Evolutionary conservation across 345 rosid species (phyloP), one percentile per base, ranked within the genome.

Genomic region (Carallia pectinifolia): DNA sequence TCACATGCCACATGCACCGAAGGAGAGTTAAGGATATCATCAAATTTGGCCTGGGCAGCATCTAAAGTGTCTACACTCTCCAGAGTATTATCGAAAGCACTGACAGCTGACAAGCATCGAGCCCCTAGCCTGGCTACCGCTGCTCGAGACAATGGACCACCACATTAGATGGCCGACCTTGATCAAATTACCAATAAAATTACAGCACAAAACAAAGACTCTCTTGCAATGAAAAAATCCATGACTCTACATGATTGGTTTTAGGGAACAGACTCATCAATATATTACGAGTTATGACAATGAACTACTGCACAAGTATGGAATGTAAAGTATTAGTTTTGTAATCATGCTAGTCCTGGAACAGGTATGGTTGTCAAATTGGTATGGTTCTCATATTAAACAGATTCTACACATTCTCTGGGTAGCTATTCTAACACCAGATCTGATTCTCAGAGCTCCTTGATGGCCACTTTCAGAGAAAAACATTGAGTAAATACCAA

Each of bases 21-120:
- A 9, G 89, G 73, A 27, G 98, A 94, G 76, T 88, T 86, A 30
- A 94, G 88, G 55, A 94, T 87, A 61, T 90, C 93, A 74, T 94
- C 88, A 58, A 94, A 88, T 82, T 94, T 94, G 36, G 93, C 84
- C 76, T 94, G 98, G 40, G 96, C 96, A 68, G 79, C 64, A 74
- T 91, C 95, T 70, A 91, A 74, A 19, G 85, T 88, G 63, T 88
- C 97, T 72, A 88, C 82, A 70, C 53, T 73, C 77, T 88, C 96
- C 82, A 90, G 67, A 1, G 97, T 90, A 38, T 80, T 90, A 80
- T 94, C 97, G 47, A 85, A 90, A 29, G 98, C 92, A 66, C 92
- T 74, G 40, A 91, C 85, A 0, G 98, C 91, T 47, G 93, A 88
- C 80, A 94, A 87, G 84, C 97, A 94, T 81, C 93, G 82, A 9